Conservation (phyloP, 306 rosid genomes). For the Corylus heterophylla region DNA sequence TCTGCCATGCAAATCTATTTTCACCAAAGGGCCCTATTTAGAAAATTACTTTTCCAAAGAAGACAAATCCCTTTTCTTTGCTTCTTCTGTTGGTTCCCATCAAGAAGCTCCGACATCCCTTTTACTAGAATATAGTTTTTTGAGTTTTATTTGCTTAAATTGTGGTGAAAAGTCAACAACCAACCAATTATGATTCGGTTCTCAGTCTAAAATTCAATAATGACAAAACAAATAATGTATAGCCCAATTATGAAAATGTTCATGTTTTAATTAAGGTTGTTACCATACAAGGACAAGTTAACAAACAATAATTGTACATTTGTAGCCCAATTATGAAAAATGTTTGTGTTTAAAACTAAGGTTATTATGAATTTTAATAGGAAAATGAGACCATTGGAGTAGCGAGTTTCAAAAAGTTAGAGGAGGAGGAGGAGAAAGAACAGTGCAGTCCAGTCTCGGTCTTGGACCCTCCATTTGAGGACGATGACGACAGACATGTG, state of each 20-base stretch:
- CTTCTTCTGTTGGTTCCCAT: conserved; percentile 34
- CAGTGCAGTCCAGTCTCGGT: conserved; percentile 93
- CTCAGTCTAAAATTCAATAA: conserved; percentile 33
- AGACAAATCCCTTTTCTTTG: conserved; percentile 32
- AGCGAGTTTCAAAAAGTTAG: conserved; percentile 44
- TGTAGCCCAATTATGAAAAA: conserved; percentile 29
- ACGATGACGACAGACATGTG: conserved; percentile 52
- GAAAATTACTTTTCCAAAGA: conserved; percentile 21
- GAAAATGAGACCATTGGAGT: conserved; percentile 39
- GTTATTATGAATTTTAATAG: conserved; percentile 40
- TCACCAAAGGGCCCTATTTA: conserved; percentile 11
- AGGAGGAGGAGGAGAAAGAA: conserved; percentile 72
- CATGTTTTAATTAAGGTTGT: conserved; percentile 29
- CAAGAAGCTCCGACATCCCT: conserved; percentile 32
- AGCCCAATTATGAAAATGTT: conserved; percentile 15
- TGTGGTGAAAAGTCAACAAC: conserved; percentile 32
- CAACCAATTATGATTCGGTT: conserved; percentile 30
- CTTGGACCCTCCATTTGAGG: conserved; percentile 87
- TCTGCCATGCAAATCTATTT: conserved; percentile 43
- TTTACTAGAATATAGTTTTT: conserved; percentile 26
- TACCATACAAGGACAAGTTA: neutral
- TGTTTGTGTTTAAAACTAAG: conserved; percentile 22
- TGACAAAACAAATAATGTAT: conserved; percentile 26
- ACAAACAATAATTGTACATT: neutral
- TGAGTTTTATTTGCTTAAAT: conserved; percentile 26